Conservation (phyloP, 208 protist genomes). For the Trypanosoma boissoni region DNA sequence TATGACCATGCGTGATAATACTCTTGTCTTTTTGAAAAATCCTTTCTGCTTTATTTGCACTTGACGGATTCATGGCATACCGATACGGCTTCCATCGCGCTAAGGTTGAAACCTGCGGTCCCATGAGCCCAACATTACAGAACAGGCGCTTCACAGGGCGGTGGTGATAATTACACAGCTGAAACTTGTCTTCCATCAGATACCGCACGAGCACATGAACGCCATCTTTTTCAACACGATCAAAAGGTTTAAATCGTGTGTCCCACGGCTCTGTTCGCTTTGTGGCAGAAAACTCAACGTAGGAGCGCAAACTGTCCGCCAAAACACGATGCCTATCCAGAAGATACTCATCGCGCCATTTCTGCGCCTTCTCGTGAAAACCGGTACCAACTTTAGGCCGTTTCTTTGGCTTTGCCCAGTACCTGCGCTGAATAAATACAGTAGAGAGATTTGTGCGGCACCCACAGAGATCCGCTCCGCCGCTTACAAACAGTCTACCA, state of each 20-base stretch:
- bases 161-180: conserved; percentile 89
- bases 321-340: conserved; percentile 83
- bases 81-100: conserved; percentile 89
- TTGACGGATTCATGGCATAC: conserved; percentile 72
- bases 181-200: conserved; percentile 91
- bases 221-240: conserved; percentile 88
- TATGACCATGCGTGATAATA: conserved; percentile 68
- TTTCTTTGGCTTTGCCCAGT: conserved; percentile 89
- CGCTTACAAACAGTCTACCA: conserved; percentile 60
- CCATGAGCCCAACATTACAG: conserved; percentile 88
- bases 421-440: conserved; percentile 58
- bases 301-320: conserved; percentile 80
- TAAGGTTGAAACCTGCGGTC: conserved; percentile 68
- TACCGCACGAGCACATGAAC: conserved; percentile 81
- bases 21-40: conserved; percentile 84
- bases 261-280: conserved; percentile 88
- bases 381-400: conserved; percentile 84
- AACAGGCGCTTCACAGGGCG: conserved; percentile 83
- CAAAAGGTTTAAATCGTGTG: conserved; percentile 87
- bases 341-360: conserved; percentile 86
- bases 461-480: conserved; percentile 50
- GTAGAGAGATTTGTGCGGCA: conserved; percentile 23
- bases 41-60: conserved; percentile 64
- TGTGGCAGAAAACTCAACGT: conserved; percentile 86
- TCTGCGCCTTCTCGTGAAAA: conserved; percentile 89